phyloP scores from a whole-genome alignment of 805 yeast species.

The Candida succiphila region DNA sequence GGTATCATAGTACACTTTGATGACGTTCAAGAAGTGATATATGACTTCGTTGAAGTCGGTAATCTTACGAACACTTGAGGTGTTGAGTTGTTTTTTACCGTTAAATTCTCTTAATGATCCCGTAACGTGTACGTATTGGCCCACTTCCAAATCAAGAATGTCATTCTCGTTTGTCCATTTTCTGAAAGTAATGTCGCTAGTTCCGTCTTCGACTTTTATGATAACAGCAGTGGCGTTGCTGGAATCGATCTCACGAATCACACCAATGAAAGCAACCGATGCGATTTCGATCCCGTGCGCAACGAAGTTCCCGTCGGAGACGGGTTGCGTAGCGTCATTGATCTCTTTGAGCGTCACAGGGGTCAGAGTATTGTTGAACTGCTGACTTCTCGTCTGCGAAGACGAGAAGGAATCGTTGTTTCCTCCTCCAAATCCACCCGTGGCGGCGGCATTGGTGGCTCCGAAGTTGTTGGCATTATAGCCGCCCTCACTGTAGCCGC shows the following conservation, averaged over 20 bases:
- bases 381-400: slow-evolving; percentile 16
- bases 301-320: slow-evolving; percentile 60
- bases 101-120: slow-evolving; percentile 51
- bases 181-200: slow-evolving; percentile 56
- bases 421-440: slow-evolving; percentile 23
- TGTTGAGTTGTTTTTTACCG: slow-evolving; percentile 54
- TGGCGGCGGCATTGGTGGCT: slow-evolving; percentile 12
- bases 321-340: slow-evolving; percentile 46
- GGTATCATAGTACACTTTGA: slow-evolving; percentile 44
- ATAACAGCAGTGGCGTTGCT: slow-evolving; percentile 47
- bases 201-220: slow-evolving; percentile 68
- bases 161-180: slow-evolving; percentile 46
- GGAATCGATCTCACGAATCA: slow-evolving; percentile 49
- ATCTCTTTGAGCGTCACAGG: slow-evolving; percentile 75
- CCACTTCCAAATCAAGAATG: slow-evolving; percentile 25
- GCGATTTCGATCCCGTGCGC: slow-evolving; percentile 51
- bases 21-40: slow-evolving; percentile 58
- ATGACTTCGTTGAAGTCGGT: slow-evolving; percentile 58
- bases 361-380: slow-evolving; percentile 28
- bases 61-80: slow-evolving; percentile 47
- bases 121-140: slow-evolving; percentile 51
- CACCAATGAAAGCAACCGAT: slow-evolving; percentile 59
- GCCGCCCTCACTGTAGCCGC: slow-evolving; percentile 27
- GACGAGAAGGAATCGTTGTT: slow-evolving; percentile 8
- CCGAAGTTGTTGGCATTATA: slow-evolving; percentile 11